Percentiles rank a stretch among this genome's conserved stretches.
Conservation (phyloP, 371 early-diverging fungal genomes). For the Mucor piriformis region DNA sequence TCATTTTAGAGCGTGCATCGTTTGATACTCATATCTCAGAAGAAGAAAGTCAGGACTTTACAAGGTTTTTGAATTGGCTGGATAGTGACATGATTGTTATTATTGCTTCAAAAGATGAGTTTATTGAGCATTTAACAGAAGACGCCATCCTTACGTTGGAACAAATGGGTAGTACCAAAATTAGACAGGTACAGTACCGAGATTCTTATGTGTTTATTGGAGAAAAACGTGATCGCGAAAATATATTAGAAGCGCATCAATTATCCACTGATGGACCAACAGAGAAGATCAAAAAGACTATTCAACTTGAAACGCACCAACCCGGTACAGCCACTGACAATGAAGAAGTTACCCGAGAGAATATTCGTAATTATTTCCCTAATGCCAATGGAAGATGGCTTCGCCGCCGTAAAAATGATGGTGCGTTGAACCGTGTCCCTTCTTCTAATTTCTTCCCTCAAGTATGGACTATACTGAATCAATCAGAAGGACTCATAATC, state of each 20-base stretch:
- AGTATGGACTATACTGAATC: slow-evolving; percentile 73
- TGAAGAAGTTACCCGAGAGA: slow-evolving; percentile 40
- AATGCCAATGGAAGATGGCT: slow-evolving; percentile 76
- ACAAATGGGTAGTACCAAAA: slow-evolving; percentile 63
- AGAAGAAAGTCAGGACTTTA: slow-evolving; percentile 74
- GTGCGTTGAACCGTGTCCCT: slow-evolving; percentile 85
- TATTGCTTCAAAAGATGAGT: slow-evolving; percentile 75
- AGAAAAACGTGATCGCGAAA: slow-evolving; percentile 48
- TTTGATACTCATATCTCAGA: slow-evolving; percentile 80
- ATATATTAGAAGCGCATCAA: slow-evolving; percentile 43
- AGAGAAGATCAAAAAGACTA: slow-evolving; percentile 38
- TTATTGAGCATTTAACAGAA: slow-evolving; percentile 64
- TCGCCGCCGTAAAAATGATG: slow-evolving; percentile 80
- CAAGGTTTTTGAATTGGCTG: slow-evolving; percentile 63
- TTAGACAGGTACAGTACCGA: slow-evolving; percentile 64
- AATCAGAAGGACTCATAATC: slow-evolving; percentile 60
- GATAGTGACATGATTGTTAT: slow-evolving; percentile 68
- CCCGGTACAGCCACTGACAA: slow-evolving; percentile 36
- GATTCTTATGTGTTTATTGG: slow-evolving; percentile 86
- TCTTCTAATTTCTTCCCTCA: slow-evolving; percentile 72
- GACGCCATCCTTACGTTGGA: slow-evolving; percentile 60
- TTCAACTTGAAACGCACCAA: neutral
- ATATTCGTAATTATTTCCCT: slow-evolving; percentile 59
- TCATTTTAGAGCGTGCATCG: slow-evolving; percentile 65
- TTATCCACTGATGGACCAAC: slow-evolving; percentile 57